phyloP scores from a whole-genome alignment of 129 eudicot species.

The Artemisia annua region DNA sequence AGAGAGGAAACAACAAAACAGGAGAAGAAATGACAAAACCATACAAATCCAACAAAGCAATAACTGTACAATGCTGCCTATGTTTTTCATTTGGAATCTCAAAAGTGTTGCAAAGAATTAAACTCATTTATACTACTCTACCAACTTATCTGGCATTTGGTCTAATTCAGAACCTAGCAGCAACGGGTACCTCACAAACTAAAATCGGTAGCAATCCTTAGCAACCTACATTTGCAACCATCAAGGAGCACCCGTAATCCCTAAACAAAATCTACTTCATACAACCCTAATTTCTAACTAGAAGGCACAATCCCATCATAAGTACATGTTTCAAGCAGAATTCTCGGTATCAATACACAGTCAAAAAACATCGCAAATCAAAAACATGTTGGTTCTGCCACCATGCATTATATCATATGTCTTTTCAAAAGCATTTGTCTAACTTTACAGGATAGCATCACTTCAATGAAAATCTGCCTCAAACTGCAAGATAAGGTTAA shows the following conservation, averaged over 20 bases:
- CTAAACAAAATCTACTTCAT: constrained; percentile 36
- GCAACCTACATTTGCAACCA: constrained; percentile 44
- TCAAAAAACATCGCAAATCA: not conserved
- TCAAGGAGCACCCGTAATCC: constrained; percentile 30
- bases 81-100: constrained; percentile 27
- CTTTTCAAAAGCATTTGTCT: constrained; percentile 12
- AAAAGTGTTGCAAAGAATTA: constrained; percentile 20
- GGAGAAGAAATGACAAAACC: not conserved
- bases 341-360: constrained; percentile 21
- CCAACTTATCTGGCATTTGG: constrained; percentile 22
- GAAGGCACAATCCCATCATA: constrained; percentile 17
- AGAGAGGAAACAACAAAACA: no score
- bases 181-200: constrained; percentile 25
- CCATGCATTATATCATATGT: not conserved
- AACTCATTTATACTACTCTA: constrained; percentile 20
- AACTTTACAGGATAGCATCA: not conserved
- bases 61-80: constrained; percentile 29
- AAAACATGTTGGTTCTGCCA: not conserved
- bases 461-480: constrained; percentile 9
- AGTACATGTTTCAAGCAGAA: constrained; percentile 16
- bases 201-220: constrained; percentile 32
- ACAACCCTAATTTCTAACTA: constrained; percentile 33
- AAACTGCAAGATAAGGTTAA: constrained; percentile 15
- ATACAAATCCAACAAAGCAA: constrained; percentile 10
- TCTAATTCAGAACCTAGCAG: constrained; percentile 24